A percentile compares a stretch with the other conserved stretches of the same genome.
Evolutionary conservation across 257 asterid species (phyloP).

Genomic region (Scutellaria galericulata): DNA sequence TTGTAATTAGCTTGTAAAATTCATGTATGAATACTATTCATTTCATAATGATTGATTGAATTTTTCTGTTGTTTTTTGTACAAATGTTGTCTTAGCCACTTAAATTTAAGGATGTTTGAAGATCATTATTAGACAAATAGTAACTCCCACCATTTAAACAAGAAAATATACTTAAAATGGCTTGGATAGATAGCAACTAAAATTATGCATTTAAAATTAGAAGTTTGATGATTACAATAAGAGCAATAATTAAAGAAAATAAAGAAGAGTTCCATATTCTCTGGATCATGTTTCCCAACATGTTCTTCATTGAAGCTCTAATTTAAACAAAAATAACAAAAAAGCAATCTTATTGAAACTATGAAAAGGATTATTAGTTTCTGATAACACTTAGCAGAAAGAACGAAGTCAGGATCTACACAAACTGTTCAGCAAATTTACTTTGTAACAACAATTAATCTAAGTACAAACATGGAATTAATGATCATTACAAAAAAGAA

Average conservation of each 20-base stretch:
- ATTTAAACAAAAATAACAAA: constrained; percentile 15
- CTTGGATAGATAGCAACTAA: not conserved
- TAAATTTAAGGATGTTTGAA: too few relatives aligned
- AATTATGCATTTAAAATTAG: not conserved
- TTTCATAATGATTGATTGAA: not conserved
- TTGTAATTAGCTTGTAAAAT: constrained; percentile 12
- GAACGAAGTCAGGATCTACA: constrained; percentile 35
- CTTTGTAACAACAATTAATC: constrained; percentile 10
- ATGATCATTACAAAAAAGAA: not conserved
- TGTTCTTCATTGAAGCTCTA: constrained; percentile 16
- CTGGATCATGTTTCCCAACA: constrained; percentile 43
- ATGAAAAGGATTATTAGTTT: not conserved
- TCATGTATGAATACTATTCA: not conserved
- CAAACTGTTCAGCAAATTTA: constrained; percentile 30
- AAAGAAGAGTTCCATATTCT: constrained; percentile 23
- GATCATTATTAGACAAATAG: too few relatives aligned
- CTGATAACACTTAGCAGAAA: constrained; percentile 11
- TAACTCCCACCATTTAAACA: too few relatives aligned
- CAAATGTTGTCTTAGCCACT: too few relatives aligned
- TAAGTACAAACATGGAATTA: constrained; percentile 3
- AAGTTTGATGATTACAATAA: constrained; percentile 14
- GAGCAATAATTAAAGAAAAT: constrained; percentile 12
- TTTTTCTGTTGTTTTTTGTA: not conserved
- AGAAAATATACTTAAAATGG: not conserved
- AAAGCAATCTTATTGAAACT: not conserved